Conservation (phyloP, 345 rosid genomes). For the Gossypium turneri region DNA sequence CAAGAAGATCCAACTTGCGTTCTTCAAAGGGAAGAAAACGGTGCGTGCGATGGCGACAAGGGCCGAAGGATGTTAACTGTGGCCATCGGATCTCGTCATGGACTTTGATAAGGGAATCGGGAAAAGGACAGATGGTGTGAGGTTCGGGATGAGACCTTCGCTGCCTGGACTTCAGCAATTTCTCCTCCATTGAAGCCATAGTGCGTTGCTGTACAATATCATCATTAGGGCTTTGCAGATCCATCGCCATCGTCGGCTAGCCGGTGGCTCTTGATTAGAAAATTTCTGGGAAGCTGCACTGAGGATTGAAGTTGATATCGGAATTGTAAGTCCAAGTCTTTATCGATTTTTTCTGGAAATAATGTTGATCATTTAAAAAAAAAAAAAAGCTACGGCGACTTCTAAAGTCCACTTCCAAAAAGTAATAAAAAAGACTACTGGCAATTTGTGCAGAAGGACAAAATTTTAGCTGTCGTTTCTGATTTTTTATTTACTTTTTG, state of each 20-base stretch:
- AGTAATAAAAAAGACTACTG: too few relatives aligned
- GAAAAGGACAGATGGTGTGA: background rate
- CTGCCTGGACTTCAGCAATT: background rate
- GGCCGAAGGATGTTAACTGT: constrained; percentile 8
- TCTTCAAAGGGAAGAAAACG: background rate
- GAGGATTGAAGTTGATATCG: too few relatives aligned
- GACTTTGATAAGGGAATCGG: background rate
- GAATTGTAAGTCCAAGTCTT: too few relatives aligned
- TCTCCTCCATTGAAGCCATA: background rate
- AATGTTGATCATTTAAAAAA: too few relatives aligned
- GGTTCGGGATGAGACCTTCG: background rate
- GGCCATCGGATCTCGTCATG: background rate
- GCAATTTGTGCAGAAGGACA: too few relatives aligned
- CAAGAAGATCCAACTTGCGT: background rate
- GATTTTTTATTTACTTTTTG: too few relatives aligned
- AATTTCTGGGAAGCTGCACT: too few relatives aligned
- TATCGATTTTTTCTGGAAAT: too few relatives aligned
- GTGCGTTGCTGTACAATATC: background rate
- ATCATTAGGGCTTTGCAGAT: background rate
- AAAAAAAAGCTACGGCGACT: too few relatives aligned
- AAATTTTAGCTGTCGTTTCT: too few relatives aligned
- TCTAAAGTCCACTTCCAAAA: too few relatives aligned
- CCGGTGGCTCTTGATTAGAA: background rate
- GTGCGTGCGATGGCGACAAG: background rate
- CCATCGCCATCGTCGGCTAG: background rate